phyloP scores from a whole-genome alignment of 306 rosid species.

The Begonia fuchsioides region DNA sequence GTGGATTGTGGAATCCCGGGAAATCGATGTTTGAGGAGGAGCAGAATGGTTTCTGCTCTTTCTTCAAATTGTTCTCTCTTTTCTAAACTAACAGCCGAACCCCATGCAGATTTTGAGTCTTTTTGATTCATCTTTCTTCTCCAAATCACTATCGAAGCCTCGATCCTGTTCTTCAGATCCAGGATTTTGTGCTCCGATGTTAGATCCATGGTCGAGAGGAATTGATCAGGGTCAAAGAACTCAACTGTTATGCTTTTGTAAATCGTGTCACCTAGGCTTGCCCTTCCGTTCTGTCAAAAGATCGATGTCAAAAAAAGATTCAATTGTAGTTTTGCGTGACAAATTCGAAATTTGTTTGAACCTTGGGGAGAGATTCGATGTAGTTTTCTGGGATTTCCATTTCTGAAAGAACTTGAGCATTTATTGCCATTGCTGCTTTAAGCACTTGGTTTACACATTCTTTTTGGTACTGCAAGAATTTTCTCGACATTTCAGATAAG shows the following conservation, averaged over 20 bases:
- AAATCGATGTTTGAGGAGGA: conserved; percentile 72
- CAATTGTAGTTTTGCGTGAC: too few species aligned
- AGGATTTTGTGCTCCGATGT: conserved; percentile 84
- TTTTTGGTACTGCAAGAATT: conserved; percentile 80
- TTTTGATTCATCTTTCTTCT: conserved; percentile 91
- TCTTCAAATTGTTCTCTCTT: conserved; percentile 95
- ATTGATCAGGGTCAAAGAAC: conserved; percentile 80
- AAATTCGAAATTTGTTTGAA: conserved; percentile 9
- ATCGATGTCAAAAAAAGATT: too few species aligned
- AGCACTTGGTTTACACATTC: conserved; percentile 97
- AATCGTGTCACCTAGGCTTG: conserved; percentile 80
- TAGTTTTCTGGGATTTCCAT: conserved; percentile 94
- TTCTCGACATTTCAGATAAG: conserved; percentile 65
- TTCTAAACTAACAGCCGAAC: conserved; percentile 83
- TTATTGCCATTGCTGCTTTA: conserved; percentile 98
- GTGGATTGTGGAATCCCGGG: conserved; percentile 92
- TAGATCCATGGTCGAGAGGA: conserved; percentile 63
- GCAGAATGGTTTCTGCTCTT: conserved; percentile 90
- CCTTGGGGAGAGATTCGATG: conserved; percentile 90
- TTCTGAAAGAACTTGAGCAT: conserved; percentile 84
- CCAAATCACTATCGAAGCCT: conserved; percentile 97
- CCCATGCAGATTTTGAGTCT: conserved; percentile 80
- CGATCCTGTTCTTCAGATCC: conserved; percentile 88
- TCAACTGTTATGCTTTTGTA: conserved; percentile 75
- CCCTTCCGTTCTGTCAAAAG: conserved; percentile 67